A percentile compares a stretch with the other conserved stretches of the same genome.
Evolutionary conservation across 441 rosid genomes (phyloP).

Genomic region (Syzygium syzygioides): DNA sequence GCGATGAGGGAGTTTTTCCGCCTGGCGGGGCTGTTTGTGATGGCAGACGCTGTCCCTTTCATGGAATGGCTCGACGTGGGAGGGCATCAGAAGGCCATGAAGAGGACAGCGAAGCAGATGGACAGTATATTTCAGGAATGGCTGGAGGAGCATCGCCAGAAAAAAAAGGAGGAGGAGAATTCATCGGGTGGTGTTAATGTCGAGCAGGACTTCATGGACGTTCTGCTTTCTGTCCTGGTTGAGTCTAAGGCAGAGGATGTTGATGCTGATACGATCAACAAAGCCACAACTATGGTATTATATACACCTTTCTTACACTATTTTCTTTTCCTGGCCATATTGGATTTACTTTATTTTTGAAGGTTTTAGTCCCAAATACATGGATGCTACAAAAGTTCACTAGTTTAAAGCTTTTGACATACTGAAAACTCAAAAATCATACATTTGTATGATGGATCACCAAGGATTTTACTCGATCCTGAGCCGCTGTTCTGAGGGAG

Average conservation of each 20-base stretch:
- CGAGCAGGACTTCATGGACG: conserved; percentile 38
- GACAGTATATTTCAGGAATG: conserved; percentile 29
- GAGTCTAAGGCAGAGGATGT: conserved; percentile 10
- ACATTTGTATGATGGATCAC: not conserved
- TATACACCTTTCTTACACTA: not conserved
- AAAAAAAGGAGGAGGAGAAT: not conserved
- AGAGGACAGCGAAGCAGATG: conserved; percentile 21
- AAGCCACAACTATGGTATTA: conserved; percentile 33
- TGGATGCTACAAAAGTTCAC: not conserved
- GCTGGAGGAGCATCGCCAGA: conserved; percentile 32
- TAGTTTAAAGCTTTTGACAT: not conserved
- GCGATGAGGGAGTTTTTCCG: conserved; percentile 26
- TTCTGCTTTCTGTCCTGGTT: conserved; percentile 33
- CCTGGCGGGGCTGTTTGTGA: conserved; percentile 19
- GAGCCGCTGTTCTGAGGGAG: too few species aligned
- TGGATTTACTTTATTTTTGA: conserved; percentile 4
- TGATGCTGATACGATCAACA: conserved; percentile 30
- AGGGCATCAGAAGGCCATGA: conserved; percentile 49
- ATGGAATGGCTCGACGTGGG: conserved; percentile 45
- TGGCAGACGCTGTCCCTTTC: conserved; percentile 40
- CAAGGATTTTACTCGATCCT: too few species aligned
- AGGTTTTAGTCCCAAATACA: not conserved
- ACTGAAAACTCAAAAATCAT: not conserved
- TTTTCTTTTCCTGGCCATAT: not conserved
- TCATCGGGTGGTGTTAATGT: not conserved